Conservation (phyloP, 2,329 filamentous ascomycete genomes). For the Pseudopyricularia cyperi region DNA sequence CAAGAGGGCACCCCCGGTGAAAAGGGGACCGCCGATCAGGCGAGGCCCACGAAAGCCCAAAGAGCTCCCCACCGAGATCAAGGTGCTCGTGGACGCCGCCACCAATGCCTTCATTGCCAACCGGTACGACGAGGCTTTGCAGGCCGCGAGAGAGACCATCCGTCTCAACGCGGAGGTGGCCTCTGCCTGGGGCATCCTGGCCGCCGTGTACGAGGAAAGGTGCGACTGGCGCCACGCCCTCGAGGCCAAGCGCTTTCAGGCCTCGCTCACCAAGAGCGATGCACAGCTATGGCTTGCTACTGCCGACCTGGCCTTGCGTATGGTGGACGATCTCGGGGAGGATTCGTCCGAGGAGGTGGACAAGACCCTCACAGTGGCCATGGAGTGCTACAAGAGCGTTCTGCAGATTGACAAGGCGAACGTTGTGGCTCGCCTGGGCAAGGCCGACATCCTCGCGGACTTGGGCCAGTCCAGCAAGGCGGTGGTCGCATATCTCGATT, state of each 20-base stretch:
- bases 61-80: conserved; percentile 60
- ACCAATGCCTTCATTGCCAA: conserved; percentile 53
- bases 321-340: conserved; percentile 32
- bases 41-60: conserved; percentile 44
- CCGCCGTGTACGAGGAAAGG: conserved; percentile 47
- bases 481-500: conserved; percentile 41
- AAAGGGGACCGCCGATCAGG: conserved; percentile 9
- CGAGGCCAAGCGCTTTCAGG: conserved; percentile 47
- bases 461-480: conserved; percentile 40
- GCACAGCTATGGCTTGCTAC: conserved; percentile 45
- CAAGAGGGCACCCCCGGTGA: not conserved
- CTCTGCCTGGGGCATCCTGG: conserved; percentile 50
- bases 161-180: conserved; percentile 56
- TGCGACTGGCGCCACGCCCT: conserved; percentile 43
- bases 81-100: conserved; percentile 50
- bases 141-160: conserved; percentile 48
- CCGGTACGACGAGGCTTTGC: conserved; percentile 46
- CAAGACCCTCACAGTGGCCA: conserved; percentile 36
- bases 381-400: conserved; percentile 46
- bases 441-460: conserved; percentile 44
- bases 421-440: conserved; percentile 43
- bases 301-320: conserved; percentile 42
- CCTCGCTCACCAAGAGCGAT: conserved; percentile 49
- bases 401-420: conserved; percentile 44
- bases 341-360: conserved; percentile 14